phyloP scores from a whole-genome alignment of 1,139 yeast species.

The Suhomyces wounanorum region DNA sequence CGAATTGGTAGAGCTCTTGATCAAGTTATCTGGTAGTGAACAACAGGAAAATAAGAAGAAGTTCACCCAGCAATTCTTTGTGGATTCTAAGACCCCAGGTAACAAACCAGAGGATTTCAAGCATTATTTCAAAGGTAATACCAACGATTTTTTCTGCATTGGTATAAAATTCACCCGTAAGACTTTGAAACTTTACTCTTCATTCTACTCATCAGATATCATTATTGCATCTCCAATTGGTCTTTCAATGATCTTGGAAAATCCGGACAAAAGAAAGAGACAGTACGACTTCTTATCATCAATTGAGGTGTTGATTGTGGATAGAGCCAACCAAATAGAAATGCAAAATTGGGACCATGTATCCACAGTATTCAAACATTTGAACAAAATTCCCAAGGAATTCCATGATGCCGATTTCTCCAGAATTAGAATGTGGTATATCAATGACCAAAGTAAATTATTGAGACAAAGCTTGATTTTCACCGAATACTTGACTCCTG shows the following conservation, averaged over 20 bases:
- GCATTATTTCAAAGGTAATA: conserved; percentile 81
- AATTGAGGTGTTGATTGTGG: conserved; percentile 77
- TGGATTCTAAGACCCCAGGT: conserved; percentile 53
- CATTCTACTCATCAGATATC: conserved; percentile 83
- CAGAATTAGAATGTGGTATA: conserved; percentile 88
- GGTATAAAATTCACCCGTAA: conserved; percentile 91
- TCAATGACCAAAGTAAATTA: conserved; percentile 76
- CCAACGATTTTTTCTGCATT: conserved; percentile 86
- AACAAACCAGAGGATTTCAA: conserved; percentile 83
- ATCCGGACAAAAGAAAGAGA: conserved; percentile 59
- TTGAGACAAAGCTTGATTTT: conserved; percentile 81
- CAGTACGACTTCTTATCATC: conserved; percentile 80
- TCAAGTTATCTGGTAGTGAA: conserved; percentile 63
- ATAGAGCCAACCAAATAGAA: conserved; percentile 82
- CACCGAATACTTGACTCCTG: conserved; percentile 77
- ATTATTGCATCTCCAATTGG: conserved; percentile 94
- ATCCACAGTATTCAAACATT: conserved; percentile 63
- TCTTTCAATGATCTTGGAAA: conserved; percentile 73
- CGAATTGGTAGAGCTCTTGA: conserved; percentile 64
- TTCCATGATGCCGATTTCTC: conserved; percentile 89
- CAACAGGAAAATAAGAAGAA: conserved; percentile 82
- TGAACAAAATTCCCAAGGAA: conserved; percentile 74
- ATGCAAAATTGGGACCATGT: conserved; percentile 96
- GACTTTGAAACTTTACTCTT: conserved; percentile 77
- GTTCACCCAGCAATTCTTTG: conserved; percentile 69